phyloP scores from a whole-genome alignment of 2,329 filamentous ascomycete genomes.

The Stemphylium beticola region DNA sequence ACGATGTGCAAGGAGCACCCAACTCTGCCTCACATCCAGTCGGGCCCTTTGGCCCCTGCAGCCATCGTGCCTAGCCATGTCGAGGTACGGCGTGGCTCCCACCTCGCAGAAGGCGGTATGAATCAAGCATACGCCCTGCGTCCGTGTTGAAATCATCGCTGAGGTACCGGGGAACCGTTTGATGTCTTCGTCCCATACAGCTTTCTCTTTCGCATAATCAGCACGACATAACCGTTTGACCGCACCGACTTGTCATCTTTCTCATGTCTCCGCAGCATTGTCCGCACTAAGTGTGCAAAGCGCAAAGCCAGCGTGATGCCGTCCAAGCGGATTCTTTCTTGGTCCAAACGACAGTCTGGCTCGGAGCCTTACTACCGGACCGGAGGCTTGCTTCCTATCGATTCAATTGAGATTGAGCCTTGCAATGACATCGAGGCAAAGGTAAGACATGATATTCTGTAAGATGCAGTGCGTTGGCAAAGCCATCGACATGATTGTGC shows the following conservation, averaged over 20 bases:
- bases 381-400: conserved; percentile 49
- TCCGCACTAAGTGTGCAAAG: conserved; percentile 2
- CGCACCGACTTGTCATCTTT: background rate
- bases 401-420: conserved; percentile 19
- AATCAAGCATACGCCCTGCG: conserved; percentile 15
- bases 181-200: background rate
- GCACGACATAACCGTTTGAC: background rate
- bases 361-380: conserved; percentile 46
- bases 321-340: conserved; percentile 53
- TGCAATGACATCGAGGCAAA: conserved; percentile 30
- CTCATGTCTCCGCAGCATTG: conserved; percentile 12
- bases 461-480: conserved; percentile 37
- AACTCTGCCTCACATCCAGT: conserved; percentile 10
- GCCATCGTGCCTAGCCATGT: conserved; percentile 9
- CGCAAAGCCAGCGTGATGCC: conserved; percentile 36
- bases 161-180: background rate
- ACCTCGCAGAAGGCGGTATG: conserved; percentile 5
- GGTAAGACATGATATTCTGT: conserved; percentile 34
- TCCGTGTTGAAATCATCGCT: conserved; percentile 9
- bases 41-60: conserved; percentile 16
- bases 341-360: conserved; percentile 51
- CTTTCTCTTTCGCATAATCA: background rate
- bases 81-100: conserved; percentile 6
- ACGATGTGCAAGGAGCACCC: conserved; percentile 1
- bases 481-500: conserved; percentile 43